Conservation (phyloP, 75 land plant genomes). For the Sequoia sempervirens region DNA sequence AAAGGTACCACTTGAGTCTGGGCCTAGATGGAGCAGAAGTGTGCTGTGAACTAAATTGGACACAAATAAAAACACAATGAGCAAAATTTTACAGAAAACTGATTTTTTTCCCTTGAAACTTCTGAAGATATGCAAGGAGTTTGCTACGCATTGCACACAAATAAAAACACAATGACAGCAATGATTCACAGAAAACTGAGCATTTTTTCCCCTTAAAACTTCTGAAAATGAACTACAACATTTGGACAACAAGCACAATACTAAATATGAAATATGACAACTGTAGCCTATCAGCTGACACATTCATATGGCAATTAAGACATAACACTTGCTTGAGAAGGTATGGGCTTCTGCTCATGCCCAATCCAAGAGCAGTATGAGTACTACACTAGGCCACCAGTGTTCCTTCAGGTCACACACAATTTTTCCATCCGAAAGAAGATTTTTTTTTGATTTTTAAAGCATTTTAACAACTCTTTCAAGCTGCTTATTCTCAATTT, state of each 20-base stretch:
- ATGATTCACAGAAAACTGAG: background rate
- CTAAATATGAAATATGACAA: background rate
- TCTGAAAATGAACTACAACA: background rate
- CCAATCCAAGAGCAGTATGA: background rate
- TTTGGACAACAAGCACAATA: background rate
- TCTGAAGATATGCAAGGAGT: background rate
- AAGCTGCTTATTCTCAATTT: background rate
- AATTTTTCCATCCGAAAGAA: background rate
- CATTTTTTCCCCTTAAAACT: background rate
- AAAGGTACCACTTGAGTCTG: background rate
- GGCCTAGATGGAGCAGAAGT: background rate
- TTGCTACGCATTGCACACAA: background rate
- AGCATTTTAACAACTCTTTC: background rate
- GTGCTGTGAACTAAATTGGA: background rate
- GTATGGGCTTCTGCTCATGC: background rate
- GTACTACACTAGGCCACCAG: background rate
- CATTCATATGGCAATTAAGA: background rate
- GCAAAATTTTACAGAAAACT: background rate
- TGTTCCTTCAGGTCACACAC: background rate
- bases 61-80: background rate
- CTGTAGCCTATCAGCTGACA: background rate
- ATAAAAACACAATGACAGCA: background rate
- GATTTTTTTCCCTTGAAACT: background rate
- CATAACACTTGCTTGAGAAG: background rate
- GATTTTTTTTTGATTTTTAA: background rate